A percentile compares a stretch with the other conserved stretches of the same genome.
Evolutionary conservation across 2,329 filamentous ascomycete genomes (phyloP).

Genomic region (Trichoderma lentiforme): DNA sequence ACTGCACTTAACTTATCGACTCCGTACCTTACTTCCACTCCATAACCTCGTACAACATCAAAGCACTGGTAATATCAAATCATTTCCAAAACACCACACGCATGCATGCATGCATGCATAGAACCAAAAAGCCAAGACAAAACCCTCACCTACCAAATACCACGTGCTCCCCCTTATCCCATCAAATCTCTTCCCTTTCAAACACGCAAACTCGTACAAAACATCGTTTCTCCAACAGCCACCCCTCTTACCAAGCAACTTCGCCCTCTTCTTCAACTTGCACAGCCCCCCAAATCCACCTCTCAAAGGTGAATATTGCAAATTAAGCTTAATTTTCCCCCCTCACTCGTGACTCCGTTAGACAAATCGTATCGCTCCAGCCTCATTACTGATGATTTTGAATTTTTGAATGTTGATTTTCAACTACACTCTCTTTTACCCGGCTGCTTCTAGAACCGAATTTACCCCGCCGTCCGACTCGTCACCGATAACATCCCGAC

Average conservation of each 20-base stretch:
- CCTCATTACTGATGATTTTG: not conserved
- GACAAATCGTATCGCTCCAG: not conserved
- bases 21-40: not conserved
- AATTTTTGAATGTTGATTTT: not conserved
- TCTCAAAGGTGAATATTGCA: not conserved
- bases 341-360: not conserved
- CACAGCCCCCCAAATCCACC: not conserved
- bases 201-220: not conserved
- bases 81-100: not conserved
- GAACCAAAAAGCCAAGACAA: not conserved
- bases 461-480: not conserved
- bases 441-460: not conserved
- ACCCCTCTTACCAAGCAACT: not conserved
- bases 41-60: not conserved
- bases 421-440: not conserved
- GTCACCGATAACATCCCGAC: not conserved
- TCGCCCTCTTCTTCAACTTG: not conserved
- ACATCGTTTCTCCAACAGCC: not conserved
- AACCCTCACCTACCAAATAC: not conserved
- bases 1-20: not conserved
- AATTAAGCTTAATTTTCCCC: slow-evolving; percentile 8
- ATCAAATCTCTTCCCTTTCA: not conserved
- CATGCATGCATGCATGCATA: not conserved
- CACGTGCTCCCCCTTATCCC: not conserved
- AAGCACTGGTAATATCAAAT: not conserved